Percentiles rank a stretch among this genome's conserved stretches.
Conservation (phyloP, 2,329 filamentous ascomycete genomes). For the Phialophora chinensis region DNA sequence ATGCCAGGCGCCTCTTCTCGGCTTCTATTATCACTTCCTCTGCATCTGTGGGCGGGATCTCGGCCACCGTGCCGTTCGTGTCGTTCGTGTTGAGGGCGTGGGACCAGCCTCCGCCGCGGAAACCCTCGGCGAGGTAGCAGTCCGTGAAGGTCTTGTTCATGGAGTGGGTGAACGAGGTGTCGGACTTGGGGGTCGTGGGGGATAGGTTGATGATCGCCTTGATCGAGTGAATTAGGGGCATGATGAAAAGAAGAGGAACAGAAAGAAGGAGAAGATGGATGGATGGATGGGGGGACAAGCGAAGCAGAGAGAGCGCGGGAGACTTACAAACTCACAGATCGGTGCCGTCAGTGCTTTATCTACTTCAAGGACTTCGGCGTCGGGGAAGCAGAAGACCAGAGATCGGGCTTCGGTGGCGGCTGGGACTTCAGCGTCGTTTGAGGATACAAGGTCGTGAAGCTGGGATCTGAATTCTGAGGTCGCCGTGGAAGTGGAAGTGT, state of each 20-base stretch:
- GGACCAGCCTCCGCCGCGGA: conserved; percentile 22
- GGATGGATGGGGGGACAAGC: not conserved
- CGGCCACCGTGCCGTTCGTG: not conserved
- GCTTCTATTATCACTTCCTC: not conserved
- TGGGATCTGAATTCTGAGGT: not conserved
- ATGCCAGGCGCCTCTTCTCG: conserved; percentile 9
- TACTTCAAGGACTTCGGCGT: conserved; percentile 7
- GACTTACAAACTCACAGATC: conserved; percentile 24
- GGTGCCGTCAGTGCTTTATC: conserved; percentile 20
- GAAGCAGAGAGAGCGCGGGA: not conserved
- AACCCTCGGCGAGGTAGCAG: conserved; percentile 12
- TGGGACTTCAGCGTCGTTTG: not conserved
- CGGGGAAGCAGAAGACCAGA: conserved; percentile 17
- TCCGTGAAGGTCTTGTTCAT: conserved; percentile 30
- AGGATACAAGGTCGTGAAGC: not conserved
- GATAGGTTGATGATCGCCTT: conserved; percentile 21
- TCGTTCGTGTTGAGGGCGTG: conserved; percentile 22
- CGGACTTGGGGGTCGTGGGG: not conserved
- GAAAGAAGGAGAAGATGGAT: no score
- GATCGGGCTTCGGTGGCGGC: conserved; percentile 2
- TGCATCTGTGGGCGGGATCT: not conserved
- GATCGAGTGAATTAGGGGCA: no score
- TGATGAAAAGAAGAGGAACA: no score
- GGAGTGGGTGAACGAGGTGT: conserved; percentile 9
- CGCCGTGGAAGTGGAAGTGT: no score